These are phyloP conservation scores for Suillus paluster DNA, from an alignment of 768 basidiomycete species.

Conservation along the genomic window DNA sequence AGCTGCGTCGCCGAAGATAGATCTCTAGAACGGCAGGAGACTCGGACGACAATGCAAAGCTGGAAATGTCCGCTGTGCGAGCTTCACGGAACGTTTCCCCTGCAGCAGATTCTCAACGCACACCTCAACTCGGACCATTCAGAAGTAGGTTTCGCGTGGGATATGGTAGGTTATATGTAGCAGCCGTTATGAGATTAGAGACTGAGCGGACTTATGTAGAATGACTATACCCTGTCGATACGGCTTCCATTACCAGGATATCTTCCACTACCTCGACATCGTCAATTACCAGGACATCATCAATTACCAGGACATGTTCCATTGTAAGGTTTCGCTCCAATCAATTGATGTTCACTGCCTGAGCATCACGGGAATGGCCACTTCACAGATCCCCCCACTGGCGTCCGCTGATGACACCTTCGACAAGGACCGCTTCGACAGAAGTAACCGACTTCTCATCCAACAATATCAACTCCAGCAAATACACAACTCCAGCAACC, in stretches of 20 bases:
- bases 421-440: slow-evolving; percentile 2
- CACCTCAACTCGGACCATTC: slow-evolving; percentile 57
- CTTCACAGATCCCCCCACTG: neutral
- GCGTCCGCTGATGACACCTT: neutral
- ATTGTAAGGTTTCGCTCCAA: neutral
- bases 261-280: neutral
- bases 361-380: neutral
- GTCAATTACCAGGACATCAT: neutral
- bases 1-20: slow-evolving; percentile 13
- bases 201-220: neutral
- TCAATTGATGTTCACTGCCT: neutral
- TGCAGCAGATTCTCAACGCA: slow-evolving; percentile 45
- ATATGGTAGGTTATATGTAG: slow-evolving; percentile 23
- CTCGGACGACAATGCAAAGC: slow-evolving; percentile 32
- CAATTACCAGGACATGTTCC: neutral
- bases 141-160: slow-evolving; percentile 45
- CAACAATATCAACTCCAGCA: neutral
- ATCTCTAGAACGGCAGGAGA: slow-evolving; percentile 15
- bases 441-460: slow-evolving; percentile 3
- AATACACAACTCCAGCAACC: neutral
- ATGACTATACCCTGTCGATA: slow-evolving; percentile 17
- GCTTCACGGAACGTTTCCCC: slow-evolving; percentile 46
- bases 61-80: slow-evolving; percentile 63
- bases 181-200: neutral
- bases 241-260: neutral